Evolutionary conservation across 495 filamentous ascomycete species (phyloP).

Genomic region (Platismatia glauca): DNA sequence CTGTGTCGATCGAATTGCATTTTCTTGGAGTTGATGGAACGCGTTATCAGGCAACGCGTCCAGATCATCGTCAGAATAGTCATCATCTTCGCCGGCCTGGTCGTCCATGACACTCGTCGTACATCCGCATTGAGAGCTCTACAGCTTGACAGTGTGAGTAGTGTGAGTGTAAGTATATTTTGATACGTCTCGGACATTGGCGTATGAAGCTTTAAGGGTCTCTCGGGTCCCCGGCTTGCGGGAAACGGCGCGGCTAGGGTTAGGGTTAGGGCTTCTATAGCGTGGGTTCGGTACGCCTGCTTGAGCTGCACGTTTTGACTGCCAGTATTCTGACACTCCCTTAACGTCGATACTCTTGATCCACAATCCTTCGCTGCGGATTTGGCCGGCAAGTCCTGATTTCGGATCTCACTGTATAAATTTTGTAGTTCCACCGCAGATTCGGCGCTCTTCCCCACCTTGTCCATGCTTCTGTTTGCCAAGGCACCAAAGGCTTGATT

Average conservation of each 20-base stretch:
- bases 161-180: no score
- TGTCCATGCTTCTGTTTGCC: neutral
- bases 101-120: slow-evolving; percentile 45
- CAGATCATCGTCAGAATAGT: slow-evolving; percentile 56
- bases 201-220: neutral
- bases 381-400: no score
- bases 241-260: neutral
- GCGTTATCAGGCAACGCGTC: slow-evolving; percentile 46
- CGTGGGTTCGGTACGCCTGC: no score
- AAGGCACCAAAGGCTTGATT: neutral
- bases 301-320: no score
- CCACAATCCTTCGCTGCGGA: no score
- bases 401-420: no score
- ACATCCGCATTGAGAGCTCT: slow-evolving; percentile 18
- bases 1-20: slow-evolving; percentile 46
- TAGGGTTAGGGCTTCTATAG: neutral
- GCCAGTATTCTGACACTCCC: no score
- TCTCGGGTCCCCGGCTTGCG: neutral
- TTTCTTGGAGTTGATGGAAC: slow-evolving; percentile 46
- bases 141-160: neutral
- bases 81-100: slow-evolving; percentile 48
- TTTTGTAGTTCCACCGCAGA: neutral
- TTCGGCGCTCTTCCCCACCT: neutral
- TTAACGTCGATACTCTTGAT: neutral
- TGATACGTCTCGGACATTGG: neutral